Conservation (phyloP, 768 basidiomycete species). For the Scleroderma bovista region DNA sequence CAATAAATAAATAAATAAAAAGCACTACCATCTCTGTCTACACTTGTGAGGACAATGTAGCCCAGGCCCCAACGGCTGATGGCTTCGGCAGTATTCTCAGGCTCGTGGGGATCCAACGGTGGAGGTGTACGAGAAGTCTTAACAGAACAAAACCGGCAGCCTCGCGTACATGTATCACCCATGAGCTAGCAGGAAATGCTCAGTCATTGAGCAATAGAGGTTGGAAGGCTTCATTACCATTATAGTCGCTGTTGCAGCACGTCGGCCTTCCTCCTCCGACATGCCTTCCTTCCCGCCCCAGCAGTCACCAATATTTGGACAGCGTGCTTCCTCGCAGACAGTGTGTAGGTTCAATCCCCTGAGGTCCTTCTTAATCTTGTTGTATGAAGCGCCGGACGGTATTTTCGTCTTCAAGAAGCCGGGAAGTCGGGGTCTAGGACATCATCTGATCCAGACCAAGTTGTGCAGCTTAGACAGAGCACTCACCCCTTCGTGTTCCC, state of each 20-base stretch:
- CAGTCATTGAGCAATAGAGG: constrained; percentile 3
- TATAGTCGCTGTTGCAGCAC: constrained; percentile 93
- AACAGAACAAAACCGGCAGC: constrained; percentile 95
- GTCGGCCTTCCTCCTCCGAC: constrained; percentile 66
- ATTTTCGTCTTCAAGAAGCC: constrained; percentile 87
- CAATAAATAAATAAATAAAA: background rate
- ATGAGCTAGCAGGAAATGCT: constrained; percentile 58
- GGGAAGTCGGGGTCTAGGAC: constrained; percentile 73
- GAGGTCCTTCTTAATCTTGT: constrained; percentile 91
- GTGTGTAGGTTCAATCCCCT: constrained; percentile 89
- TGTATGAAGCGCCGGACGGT: constrained; percentile 83
- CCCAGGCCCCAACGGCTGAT: constrained; percentile 97
- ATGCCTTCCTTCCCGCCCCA: constrained; percentile 83
- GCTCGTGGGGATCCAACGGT: constrained; percentile 93
- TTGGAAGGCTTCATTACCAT: constrained; percentile 56
- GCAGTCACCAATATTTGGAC: constrained; percentile 99
- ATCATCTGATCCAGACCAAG: background rate
- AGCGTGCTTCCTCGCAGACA: constrained; percentile 97
- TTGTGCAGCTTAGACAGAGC: background rate
- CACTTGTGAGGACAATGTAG: constrained; percentile 95
- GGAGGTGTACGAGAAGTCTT: constrained; percentile 88
- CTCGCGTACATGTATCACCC: constrained; percentile 98
- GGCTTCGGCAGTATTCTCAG: constrained; percentile 97
- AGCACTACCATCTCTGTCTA: constrained; percentile 89
- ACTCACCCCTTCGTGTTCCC: constrained; percentile 67